Percentiles rank a stretch among this genome's conserved stretches.
These are phyloP conservation scores for Poa annua DNA, from an alignment of 176 grass and related monocot species.

Conservation along the genomic window DNA sequence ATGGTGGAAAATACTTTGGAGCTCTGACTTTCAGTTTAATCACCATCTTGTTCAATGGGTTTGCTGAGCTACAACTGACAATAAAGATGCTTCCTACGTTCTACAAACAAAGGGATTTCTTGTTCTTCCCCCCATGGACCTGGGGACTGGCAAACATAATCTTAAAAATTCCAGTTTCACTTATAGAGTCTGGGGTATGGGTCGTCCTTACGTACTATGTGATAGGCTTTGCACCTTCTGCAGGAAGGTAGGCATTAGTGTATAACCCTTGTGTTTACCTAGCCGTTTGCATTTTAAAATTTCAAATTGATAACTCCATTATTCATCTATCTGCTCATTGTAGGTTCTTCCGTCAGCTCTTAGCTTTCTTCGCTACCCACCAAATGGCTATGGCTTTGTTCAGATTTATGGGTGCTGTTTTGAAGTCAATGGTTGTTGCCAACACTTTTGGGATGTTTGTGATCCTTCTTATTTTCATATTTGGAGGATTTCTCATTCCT, in stretches of 20 bases:
- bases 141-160: conserved; percentile 51
- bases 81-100: conserved; percentile 63
- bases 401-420: conserved; percentile 73
- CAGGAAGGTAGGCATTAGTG: conserved; percentile 43
- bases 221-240: conserved; percentile 62
- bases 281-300: not conserved
- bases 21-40: conserved; percentile 50
- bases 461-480: conserved; percentile 73
- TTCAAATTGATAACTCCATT: conserved; percentile 7
- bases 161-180: conserved; percentile 57
- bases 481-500: conserved; percentile 81
- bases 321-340: conserved; percentile 5
- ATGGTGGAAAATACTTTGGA: conserved; percentile 49
- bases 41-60: conserved; percentile 59
- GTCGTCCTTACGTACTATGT: conserved; percentile 60
- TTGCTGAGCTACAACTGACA: conserved; percentile 55
- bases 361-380: conserved; percentile 70
- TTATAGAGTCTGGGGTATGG: conserved; percentile 58
- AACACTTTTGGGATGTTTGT: conserved; percentile 76
- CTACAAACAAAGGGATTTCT: conserved; percentile 69
- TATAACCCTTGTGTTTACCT: conserved; percentile 5
- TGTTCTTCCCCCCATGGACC: conserved; percentile 66
- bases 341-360: conserved; percentile 86
- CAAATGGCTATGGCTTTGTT: conserved; percentile 80
- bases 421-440: conserved; percentile 81